Evolutionary conservation across 1,284 basidiomycete species (phyloP).

Genomic region (Rhodofomes roseus): DNA sequence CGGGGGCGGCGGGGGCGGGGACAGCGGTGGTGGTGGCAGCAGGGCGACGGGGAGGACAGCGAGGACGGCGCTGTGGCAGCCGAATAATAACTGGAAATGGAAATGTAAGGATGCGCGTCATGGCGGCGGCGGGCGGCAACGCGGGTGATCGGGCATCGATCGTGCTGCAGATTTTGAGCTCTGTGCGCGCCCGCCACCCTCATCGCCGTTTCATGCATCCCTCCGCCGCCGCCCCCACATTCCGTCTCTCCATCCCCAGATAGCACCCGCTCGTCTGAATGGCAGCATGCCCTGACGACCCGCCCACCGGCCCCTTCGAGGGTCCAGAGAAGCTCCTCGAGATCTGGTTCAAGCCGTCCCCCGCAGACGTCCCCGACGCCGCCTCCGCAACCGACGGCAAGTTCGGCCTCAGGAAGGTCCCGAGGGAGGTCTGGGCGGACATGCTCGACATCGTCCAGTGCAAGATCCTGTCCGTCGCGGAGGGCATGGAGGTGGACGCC

Average conservation of each 20-base stretch:
- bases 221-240: slow-evolving; percentile 36
- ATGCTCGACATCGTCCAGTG: slow-evolving; percentile 98
- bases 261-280: slow-evolving; percentile 41
- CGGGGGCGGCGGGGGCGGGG: background rate
- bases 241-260: slow-evolving; percentile 43
- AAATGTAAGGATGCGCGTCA: slow-evolving; percentile 7
- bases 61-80: background rate
- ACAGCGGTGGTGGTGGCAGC: background rate
- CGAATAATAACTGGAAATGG: background rate
- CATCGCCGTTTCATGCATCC: slow-evolving; percentile 55
- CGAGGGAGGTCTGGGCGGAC: slow-evolving; percentile 85
- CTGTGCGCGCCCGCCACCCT: background rate
- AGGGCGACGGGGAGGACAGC: background rate
- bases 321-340: slow-evolving; percentile 94
- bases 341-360: slow-evolving; percentile 92
- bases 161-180: slow-evolving; percentile 4
- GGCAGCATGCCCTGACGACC: slow-evolving; percentile 33
- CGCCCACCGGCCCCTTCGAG: slow-evolving; percentile 63
- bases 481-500: slow-evolving; percentile 88
- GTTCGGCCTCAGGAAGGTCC: slow-evolving; percentile 76
- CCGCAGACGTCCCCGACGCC: slow-evolving; percentile 52
- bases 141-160: slow-evolving; percentile 8
- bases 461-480: slow-evolving; percentile 89
- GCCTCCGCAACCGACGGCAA: slow-evolving; percentile 36
- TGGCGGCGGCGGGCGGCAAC: slow-evolving; percentile 6